Percentiles rank a stretch among this genome's conserved stretches.
These are phyloP conservation scores for Pistacia vera DNA, from an alignment of 345 rosid species.

Conservation along the genomic window DNA sequence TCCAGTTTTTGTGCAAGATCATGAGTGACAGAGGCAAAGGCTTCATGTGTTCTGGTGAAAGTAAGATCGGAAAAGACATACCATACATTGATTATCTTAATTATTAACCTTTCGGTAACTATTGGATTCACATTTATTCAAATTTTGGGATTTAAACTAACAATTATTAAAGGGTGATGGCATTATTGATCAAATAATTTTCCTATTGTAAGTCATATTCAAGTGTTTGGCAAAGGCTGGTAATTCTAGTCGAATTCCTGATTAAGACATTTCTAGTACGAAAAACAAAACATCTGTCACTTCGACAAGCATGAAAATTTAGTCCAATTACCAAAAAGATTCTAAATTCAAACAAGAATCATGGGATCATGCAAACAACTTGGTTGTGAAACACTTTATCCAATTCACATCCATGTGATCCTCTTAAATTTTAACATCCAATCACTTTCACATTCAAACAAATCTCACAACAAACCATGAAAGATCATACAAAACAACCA, in stretches of 20 bases:
- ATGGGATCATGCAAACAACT: not conserved
- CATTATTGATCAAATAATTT: not conserved
- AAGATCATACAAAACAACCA: slow-evolving; percentile 3
- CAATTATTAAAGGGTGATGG: not conserved
- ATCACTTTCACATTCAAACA: not conserved
- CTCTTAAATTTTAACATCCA: not conserved
- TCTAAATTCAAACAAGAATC: not conserved
- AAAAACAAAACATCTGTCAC: slow-evolving; percentile 4
- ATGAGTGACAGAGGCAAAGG: not conserved
- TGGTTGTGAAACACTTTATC: slow-evolving; percentile 10
- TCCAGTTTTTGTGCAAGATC: not conserved
- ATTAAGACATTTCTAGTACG: slow-evolving; percentile 6
- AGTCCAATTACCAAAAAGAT: not conserved
- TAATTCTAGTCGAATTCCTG: slow-evolving; percentile 12
- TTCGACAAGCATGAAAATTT: not conserved
- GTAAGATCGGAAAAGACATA: not conserved
- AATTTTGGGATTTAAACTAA: not conserved
- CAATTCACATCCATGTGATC: slow-evolving; percentile 13
- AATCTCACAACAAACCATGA: not conserved
- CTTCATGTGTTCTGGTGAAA: not conserved
- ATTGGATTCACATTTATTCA: too few relatives aligned
- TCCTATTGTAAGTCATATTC: not conserved
- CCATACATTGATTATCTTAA: too few relatives aligned
- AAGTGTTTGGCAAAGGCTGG: not conserved
- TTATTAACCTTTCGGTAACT: too few relatives aligned